phyloP scores from a whole-genome alignment of 495 filamentous ascomycete genomes.

The Acidiella bohemica region DNA sequence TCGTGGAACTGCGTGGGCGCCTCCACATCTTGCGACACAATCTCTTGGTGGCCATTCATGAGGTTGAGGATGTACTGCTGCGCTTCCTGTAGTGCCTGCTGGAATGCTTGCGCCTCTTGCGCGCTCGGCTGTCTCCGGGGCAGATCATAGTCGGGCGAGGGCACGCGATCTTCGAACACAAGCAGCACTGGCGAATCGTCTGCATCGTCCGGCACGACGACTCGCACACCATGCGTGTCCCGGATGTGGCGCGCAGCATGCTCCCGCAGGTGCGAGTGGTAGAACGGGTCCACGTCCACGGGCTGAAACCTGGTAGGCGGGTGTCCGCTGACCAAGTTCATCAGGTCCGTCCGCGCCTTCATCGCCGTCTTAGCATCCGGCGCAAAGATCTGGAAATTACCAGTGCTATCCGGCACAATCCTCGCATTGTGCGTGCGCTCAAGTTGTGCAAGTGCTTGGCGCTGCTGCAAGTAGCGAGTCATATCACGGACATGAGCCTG shows the following conservation, averaged over 20 bases:
- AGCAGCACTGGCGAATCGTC: slow-evolving; percentile 54
- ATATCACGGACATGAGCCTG: slow-evolving; percentile 68
- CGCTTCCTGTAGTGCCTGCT: slow-evolving; percentile 58
- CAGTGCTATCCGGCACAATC: slow-evolving; percentile 57
- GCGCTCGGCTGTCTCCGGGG: slow-evolving; percentile 48
- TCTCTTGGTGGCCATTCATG: slow-evolving; percentile 56
- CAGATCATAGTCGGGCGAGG: slow-evolving; percentile 48
- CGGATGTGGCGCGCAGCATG: slow-evolving; percentile 49
- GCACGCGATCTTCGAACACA: slow-evolving; percentile 62
- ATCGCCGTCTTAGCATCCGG: slow-evolving; percentile 71
- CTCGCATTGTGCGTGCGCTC: slow-evolving; percentile 65
- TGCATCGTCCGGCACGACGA: slow-evolving; percentile 55
- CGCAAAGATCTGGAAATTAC: slow-evolving; percentile 74
- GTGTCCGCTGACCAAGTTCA: slow-evolving; percentile 61
- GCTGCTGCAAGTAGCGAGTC: slow-evolving; percentile 67
- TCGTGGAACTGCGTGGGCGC: slow-evolving; percentile 68
- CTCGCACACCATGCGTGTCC: slow-evolving; percentile 61
- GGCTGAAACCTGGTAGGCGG: slow-evolving; percentile 62
- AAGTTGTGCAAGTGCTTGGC: slow-evolving; percentile 60
- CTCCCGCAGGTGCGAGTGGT: slow-evolving; percentile 59
- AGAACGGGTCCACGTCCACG: slow-evolving; percentile 70
- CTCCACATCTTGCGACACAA: slow-evolving; percentile 50
- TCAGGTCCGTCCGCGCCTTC: slow-evolving; percentile 67
- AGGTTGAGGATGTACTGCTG: slow-evolving; percentile 53
- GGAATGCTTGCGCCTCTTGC: slow-evolving; percentile 48